phyloP scores from a whole-genome alignment of 164 flowering plant genomes.

The Vitis rotundifolia region DNA sequence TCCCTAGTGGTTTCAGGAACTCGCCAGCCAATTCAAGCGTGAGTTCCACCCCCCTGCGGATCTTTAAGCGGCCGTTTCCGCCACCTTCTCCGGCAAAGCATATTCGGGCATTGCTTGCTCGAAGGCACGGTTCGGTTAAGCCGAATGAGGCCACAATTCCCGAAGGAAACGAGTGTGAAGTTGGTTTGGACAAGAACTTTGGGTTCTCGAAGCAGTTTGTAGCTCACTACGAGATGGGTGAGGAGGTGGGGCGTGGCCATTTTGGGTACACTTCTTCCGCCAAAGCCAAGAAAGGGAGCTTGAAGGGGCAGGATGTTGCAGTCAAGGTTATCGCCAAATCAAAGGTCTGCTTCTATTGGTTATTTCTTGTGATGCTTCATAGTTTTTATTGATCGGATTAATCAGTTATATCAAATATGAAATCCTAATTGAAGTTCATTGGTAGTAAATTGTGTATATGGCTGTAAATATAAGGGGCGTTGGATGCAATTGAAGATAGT shows the following conservation, averaged over 20 bases:
- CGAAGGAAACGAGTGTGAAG: slow-evolving; percentile 68
- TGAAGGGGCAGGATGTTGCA: slow-evolving; percentile 92
- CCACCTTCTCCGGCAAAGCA: slow-evolving; percentile 99
- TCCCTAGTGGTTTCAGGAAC: slow-evolving; percentile 63
- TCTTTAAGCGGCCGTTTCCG: slow-evolving; percentile 84
- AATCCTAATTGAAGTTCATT: too few species aligned
- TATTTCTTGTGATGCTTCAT: neutral
- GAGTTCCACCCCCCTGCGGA: slow-evolving; percentile 66
- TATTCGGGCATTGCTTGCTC: slow-evolving; percentile 78
- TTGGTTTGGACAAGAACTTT: slow-evolving; percentile 80
- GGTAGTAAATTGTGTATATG: too few species aligned
- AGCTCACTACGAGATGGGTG: slow-evolving; percentile 78
- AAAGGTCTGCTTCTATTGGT: slow-evolving; percentile 50
- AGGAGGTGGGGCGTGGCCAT: slow-evolving; percentile 93
- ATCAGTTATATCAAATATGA: neutral
- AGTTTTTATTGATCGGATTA: neutral
- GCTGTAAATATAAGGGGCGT: too few species aligned
- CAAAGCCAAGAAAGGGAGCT: slow-evolving; percentile 74
- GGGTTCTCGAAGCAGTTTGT: slow-evolving; percentile 74
- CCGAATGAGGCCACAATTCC: slow-evolving; percentile 91
- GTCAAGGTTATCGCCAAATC: slow-evolving; percentile 92
- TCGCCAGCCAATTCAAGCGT: slow-evolving; percentile 76
- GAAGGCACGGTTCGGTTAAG: slow-evolving; percentile 87
- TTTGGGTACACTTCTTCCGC: slow-evolving; percentile 92
- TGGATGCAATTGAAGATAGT: too few species aligned